Evolutionary conservation across 306 rosid genomes (phyloP), one percentile per base, ranked within the genome.

Genomic region (Begonia loranthoides): DNA sequence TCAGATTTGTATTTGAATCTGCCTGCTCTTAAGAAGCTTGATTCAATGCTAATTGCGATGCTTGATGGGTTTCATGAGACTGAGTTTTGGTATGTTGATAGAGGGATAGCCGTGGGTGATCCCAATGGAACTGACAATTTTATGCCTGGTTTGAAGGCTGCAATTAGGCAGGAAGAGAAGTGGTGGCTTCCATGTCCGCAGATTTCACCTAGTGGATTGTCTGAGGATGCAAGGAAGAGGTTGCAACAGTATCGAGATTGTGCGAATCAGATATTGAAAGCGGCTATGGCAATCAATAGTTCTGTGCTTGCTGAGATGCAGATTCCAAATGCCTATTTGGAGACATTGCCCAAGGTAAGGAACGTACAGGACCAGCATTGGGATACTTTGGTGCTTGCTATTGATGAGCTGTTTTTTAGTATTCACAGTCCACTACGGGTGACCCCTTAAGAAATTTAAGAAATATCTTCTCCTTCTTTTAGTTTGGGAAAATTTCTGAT

Each of bases 171-270:
- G 56, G 97, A 89, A 61, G 97, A 84, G 67, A 89, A 89, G 62
- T 89, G 97, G 97, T 89, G 97, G 97, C 83, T 89, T 57, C 97
- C 97, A 2, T 81, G 83, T 58, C 97, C 97, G 1, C 84, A 89
- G 72, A 71, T 89, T 58, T 89, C 82, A 0, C 77, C 84, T 1
- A 75, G 62, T 66, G 97, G 95, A 14, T 59, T 89, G 73, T 77
- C 79, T 0, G 82, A 67, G 56, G 93, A 73, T 49, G 71, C 76
- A 13, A 73, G 96, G 77, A 88, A 88, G 69, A 81, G 79, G 73
- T 61, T 88, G 82, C 96, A 84, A 75, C 93, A 84, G 51, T 88
- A 94, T 55, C 70, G 86, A 81, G 95, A 84, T 60, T 88, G 96
- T 59, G 70, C 88, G 8, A 73, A 81, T 67, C 96, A 88, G 72